Evolutionary conservation across 164 flowering plant genomes (phyloP).

Genomic region (Kingdonia uniflora): DNA sequence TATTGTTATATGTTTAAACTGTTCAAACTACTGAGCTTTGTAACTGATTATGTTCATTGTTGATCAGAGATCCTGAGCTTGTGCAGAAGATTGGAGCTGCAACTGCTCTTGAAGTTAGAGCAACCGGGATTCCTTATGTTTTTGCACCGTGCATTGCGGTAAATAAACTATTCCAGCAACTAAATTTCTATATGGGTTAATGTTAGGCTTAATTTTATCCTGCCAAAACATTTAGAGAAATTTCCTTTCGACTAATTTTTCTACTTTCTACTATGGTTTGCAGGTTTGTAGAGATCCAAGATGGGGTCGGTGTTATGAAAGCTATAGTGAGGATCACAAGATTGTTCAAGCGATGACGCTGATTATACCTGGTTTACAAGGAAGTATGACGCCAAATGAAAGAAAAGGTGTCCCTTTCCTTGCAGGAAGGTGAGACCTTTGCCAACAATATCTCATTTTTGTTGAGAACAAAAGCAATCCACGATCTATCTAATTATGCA

Average conservation of each 20-base stretch:
- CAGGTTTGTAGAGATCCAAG: conserved; percentile 63
- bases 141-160: conserved; percentile 65
- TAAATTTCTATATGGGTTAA: neutral
- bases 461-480: no score
- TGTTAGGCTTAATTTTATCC: neutral
- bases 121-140: conserved; percentile 47
- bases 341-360: conserved; percentile 46
- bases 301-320: conserved; percentile 61
- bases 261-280: neutral
- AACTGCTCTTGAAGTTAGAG: conserved; percentile 59
- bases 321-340: conserved; percentile 43
- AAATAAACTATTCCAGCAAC: conserved; percentile 4
- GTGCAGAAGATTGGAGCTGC: conserved; percentile 47
- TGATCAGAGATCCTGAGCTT: conserved; percentile 39
- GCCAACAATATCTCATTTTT: no score
- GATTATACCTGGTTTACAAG: conserved; percentile 46
- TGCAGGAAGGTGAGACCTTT: conserved; percentile 33
- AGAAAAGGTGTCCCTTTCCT: conserved; percentile 34
- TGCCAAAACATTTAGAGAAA: neutral
- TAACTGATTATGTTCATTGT: neutral
- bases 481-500: no score
- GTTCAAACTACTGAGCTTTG: no score
- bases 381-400: conserved; percentile 26
- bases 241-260: neutral
- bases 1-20: no score